Evolutionary conservation across 805 yeast species (phyloP), one percentile per base, ranked within the genome.

Genomic region (Saccharomycopsis amapae): DNA sequence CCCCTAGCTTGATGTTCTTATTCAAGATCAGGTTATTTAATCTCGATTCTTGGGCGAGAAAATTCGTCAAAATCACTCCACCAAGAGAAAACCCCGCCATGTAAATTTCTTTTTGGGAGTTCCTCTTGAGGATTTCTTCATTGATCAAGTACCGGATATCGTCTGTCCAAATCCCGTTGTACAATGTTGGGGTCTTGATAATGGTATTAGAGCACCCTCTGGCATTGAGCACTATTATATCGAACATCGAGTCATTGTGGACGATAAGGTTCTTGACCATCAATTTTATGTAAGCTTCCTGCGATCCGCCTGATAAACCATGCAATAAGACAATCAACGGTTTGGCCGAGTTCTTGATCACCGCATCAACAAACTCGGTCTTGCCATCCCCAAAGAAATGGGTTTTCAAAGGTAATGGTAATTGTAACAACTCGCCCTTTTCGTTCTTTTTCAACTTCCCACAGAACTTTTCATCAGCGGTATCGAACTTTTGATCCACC

Each of bases 271-370:
- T 58, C 37, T 67, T 63, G 15, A 77, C 72, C 31, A 80, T 58
- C 45, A 84, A 72, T 20, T 93, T 70, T 35, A 85, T 77, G 57
- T 85, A 78, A 5, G 83, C 70, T 58, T 85, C 95, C 51, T 81
- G 84, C n/a, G 89, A 79, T 0, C 95, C 93, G 4, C 95, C 95
- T 1, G 85, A 80, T 32, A 85, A 71, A 0, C 95, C 95, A 58
- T 86, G 95, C 35, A 83, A 62, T 2, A 76, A 63, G 25, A 85
- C 72, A 15, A 82, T 65, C 56, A 86, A 66, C 2, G 94, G 94
- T 40, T 61, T 69, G 2, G 67, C 54, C 40, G 62, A 66, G 17
- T 64, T 64, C 46, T 66, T 34, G 48, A 33, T n/a, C 7, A 41
- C 17, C 41, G 55, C 54, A 5, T 49, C 48, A 1, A 52, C 60